phyloP scores from a whole-genome alignment of 768 basidiomycete species.

The Tulasnella sp. region DNA sequence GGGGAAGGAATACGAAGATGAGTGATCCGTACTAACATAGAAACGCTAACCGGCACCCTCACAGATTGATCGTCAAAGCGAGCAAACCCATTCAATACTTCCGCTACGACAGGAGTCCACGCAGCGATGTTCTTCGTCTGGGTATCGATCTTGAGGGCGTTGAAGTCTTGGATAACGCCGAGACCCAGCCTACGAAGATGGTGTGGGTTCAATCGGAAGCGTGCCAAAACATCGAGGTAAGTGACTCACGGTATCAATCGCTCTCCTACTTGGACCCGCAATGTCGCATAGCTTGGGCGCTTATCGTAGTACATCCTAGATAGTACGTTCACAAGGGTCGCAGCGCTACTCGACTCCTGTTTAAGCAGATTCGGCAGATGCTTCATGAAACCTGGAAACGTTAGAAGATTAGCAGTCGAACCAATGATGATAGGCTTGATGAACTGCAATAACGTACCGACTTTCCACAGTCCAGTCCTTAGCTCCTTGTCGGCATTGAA shows the following conservation, averaged over 20 bases:
- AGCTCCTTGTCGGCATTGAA: conserved; percentile 99
- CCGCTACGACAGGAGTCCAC: conserved; percentile 98
- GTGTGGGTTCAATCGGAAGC: conserved; percentile 12
- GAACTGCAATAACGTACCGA: conserved; percentile 58
- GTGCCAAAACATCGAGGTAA: background rate
- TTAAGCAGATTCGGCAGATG: conserved; percentile 95
- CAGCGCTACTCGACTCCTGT: conserved; percentile 95
- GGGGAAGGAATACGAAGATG: conserved; percentile 3
- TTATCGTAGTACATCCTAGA: conserved; percentile 90
- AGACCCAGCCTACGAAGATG: conserved; percentile 55
- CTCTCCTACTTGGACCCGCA: conserved; percentile 53
- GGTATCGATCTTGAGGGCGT: conserved; percentile 75
- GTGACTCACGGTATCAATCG: conserved; percentile 57
- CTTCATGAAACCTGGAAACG: conserved; percentile 92
- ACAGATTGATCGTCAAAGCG: conserved; percentile 86
- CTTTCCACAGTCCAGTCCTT: conserved; percentile 97
- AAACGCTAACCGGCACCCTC: conserved; percentile 29
- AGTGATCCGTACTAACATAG: conserved; percentile 9
- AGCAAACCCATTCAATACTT: conserved; percentile 83
- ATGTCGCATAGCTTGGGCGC: conserved; percentile 59
- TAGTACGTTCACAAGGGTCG: conserved; percentile 85
- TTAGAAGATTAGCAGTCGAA: too few species aligned
- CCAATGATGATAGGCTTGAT: background rate
- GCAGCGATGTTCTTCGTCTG: conserved; percentile 92
- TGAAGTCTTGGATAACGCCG: conserved; percentile 84